Conservation (phyloP, 176 grass and related monocot species). For the Triticum turgidum region DNA sequence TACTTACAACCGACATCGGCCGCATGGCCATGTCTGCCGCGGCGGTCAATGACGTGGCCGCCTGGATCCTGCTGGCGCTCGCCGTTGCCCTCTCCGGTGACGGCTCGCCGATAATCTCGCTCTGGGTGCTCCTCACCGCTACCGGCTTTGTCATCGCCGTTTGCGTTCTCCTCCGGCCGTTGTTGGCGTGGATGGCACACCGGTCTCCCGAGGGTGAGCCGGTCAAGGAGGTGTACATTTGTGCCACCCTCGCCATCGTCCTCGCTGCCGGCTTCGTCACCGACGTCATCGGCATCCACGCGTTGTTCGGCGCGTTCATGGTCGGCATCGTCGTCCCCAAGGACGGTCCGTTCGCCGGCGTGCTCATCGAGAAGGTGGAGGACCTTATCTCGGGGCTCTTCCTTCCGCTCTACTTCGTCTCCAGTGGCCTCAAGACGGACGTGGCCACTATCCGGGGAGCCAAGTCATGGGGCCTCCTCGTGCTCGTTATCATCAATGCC, state of each 20-base stretch:
- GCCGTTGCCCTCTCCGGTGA: conserved; percentile 58
- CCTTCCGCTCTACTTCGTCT: conserved; percentile 85
- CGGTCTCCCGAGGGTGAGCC: conserved; percentile 56
- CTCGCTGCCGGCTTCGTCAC: conserved; percentile 63
- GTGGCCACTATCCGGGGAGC: conserved; percentile 68
- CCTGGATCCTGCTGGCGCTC: conserved; percentile 73
- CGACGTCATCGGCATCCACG: conserved; percentile 71
- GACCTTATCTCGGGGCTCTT: conserved; percentile 71
- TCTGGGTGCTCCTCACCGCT: conserved; percentile 66
- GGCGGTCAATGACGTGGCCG: conserved; percentile 59
- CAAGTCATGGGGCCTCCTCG: conserved; percentile 62
- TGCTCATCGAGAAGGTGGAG: conserved; percentile 72
- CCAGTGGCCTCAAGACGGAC: conserved; percentile 71
- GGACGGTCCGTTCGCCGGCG: conserved; percentile 60
- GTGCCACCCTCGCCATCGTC: conserved; percentile 50
- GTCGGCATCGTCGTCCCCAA: conserved; percentile 69
- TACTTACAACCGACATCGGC: conserved; percentile 65
- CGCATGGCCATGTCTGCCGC: conserved; percentile 73
- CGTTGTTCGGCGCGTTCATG: conserved; percentile 64
- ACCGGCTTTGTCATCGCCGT: conserved; percentile 36
- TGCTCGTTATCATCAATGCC: conserved; percentile 66
- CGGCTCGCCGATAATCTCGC: conserved; percentile 47
- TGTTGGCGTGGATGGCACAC: conserved; percentile 48
- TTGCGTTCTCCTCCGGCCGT: conserved; percentile 30
- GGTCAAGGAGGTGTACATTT: conserved; percentile 55